phyloP scores from a whole-genome alignment of 148 eudicot species.

The Fagopyrum tataricum region DNA sequence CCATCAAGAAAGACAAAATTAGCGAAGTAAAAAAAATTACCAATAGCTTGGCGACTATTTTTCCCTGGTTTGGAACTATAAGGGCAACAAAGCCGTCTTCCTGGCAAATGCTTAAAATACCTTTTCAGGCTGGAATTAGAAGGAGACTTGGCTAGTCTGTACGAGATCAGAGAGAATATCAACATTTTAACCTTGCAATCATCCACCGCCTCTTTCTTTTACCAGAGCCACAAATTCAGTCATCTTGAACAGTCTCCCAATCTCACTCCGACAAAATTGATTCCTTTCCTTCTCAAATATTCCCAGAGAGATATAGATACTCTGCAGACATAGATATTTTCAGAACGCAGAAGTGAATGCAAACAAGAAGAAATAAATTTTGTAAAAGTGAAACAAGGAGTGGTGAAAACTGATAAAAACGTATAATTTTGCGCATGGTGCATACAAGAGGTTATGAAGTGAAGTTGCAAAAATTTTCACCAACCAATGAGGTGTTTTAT shows the following conservation, averaged over 20 bases:
- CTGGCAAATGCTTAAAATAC: not conserved
- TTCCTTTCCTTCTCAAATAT: no score
- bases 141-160: not conserved
- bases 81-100: not conserved
- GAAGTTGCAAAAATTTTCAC: no score
- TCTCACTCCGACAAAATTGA: not conserved
- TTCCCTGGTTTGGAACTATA: constrained; percentile 1
- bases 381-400: no score
- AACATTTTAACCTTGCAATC: not conserved
- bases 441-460: no score
- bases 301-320: no score
- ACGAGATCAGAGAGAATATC: not conserved
- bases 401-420: no score
- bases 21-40: not conserved
- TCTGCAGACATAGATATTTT: no score
- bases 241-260: not conserved
- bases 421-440: no score
- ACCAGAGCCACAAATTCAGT: not conserved
- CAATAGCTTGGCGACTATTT: not conserved
- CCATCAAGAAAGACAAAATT: not conserved
- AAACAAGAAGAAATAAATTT: no score
- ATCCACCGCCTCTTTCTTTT: not conserved
- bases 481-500: no score
- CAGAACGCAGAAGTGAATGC: no score
- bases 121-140: not conserved